Conservation (phyloP, 2,329 filamentous ascomycete species). For the Herpotrichia juniperi region DNA sequence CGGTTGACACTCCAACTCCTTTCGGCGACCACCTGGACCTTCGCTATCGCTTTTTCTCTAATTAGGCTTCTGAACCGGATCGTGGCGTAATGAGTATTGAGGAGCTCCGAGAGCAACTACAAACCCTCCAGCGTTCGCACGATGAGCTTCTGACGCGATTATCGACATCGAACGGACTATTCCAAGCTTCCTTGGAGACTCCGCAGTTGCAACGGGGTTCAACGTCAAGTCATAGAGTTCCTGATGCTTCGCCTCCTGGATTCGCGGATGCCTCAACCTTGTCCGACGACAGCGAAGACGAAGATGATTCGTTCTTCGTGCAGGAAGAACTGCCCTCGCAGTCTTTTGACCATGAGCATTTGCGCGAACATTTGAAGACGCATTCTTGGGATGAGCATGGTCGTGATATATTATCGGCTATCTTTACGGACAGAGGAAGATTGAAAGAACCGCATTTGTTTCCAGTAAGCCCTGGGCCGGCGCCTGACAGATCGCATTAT, state of each 20-base stretch:
- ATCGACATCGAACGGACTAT: conserved; percentile 33
- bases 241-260: conserved; percentile 21
- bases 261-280: conserved; percentile 43
- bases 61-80: neutral
- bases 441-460: conserved; percentile 53
- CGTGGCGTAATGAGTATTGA: conserved; percentile 24
- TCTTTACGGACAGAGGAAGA: conserved; percentile 53
- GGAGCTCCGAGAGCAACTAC: conserved; percentile 38
- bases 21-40: neutral
- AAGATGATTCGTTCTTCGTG: conserved; percentile 44
- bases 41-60: neutral
- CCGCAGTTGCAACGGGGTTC: conserved; percentile 26
- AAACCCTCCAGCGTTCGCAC: conserved; percentile 39
- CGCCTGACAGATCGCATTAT: conserved; percentile 50
- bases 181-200: conserved; percentile 24
- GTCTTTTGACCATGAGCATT: conserved; percentile 50
- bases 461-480: conserved; percentile 45
- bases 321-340: conserved; percentile 47
- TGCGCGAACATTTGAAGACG: conserved; percentile 52
- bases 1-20: neutral
- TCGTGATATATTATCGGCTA: conserved; percentile 47
- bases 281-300: conserved; percentile 43
- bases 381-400: conserved; percentile 52
- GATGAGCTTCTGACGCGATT: conserved; percentile 36
- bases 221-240: conserved; percentile 22